These are phyloP conservation scores for Rubroshorea leprosula DNA, from an alignment of 345 rosid species.

Conservation along the genomic window DNA sequence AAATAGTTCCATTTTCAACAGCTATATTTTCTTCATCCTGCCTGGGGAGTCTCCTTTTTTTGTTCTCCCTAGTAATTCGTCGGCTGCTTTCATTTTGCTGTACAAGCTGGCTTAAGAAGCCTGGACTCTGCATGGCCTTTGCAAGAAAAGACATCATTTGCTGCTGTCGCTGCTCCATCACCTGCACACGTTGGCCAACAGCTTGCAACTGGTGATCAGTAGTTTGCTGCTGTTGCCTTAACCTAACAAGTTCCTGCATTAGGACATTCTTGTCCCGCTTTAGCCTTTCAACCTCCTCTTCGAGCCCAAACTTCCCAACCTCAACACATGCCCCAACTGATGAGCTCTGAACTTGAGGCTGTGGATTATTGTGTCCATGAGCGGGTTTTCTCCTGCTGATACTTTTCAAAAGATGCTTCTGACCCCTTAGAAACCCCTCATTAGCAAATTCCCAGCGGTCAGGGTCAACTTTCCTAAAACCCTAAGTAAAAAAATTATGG, in stretches of 20 bases:
- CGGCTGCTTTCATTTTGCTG: conserved; percentile 60
- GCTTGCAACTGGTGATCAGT: conserved; percentile 69
- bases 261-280: conserved; percentile 87
- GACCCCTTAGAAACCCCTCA: no score
- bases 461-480: conserved; percentile 85
- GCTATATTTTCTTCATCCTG: conserved; percentile 45
- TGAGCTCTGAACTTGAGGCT: conserved; percentile 47
- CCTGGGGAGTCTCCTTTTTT: conserved; percentile 68
- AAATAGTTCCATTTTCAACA: conserved; percentile 21
- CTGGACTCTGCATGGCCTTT: conserved; percentile 79
- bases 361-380: conserved; percentile 45
- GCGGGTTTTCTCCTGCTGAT: conserved; percentile 67
- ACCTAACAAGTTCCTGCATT: conserved; percentile 85
- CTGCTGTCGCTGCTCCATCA: conserved; percentile 92
- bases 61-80: conserved; percentile 55
- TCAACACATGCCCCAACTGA: conserved; percentile 71
- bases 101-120: conserved; percentile 73
- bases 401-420: conserved; percentile 58
- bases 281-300: conserved; percentile 81
- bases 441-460: conserved; percentile 89
- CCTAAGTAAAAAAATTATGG: conserved; percentile 35
- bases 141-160: conserved; percentile 90
- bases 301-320: conserved; percentile 82
- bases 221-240: conserved; percentile 83
- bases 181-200: conserved; percentile 74